These are phyloP conservation scores for Aspergillus nanangensis DNA, from an alignment of 495 filamentous ascomycete genomes.

Conservation along the genomic window DNA sequence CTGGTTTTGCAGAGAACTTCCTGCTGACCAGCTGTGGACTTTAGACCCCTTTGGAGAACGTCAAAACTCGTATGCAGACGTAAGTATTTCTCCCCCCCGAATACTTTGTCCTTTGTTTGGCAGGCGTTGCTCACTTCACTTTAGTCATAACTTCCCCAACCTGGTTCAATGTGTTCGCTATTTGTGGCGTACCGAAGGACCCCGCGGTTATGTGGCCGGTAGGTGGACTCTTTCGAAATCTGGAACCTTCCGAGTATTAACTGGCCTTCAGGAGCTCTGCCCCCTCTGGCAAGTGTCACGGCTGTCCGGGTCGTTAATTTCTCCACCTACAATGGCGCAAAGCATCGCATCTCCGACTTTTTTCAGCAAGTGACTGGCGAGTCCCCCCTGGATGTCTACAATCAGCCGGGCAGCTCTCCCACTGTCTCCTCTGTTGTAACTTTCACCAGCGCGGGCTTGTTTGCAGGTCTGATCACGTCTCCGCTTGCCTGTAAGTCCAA, in stretches of 20 bases:
- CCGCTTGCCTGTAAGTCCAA: conserved; percentile 73
- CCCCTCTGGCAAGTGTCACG: conserved; percentile 82
- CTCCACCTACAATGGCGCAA: conserved; percentile 82
- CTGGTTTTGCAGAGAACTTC: too few species aligned
- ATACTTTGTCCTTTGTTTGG: not conserved
- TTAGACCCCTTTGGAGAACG: conserved; percentile 45
- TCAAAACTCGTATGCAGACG: conserved; percentile 51
- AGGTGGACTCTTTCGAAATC: conserved; percentile 8
- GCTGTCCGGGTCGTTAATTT: conserved; percentile 90
- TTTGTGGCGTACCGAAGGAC: conserved; percentile 42
- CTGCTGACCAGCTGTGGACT: too few species aligned
- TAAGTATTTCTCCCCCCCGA: conserved; percentile 14
- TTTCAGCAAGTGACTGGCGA: conserved; percentile 53
- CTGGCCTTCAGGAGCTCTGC: conserved; percentile 58
- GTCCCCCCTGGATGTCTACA: conserved; percentile 68
- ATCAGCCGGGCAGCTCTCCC: conserved; percentile 63
- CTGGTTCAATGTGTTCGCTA: conserved; percentile 38
- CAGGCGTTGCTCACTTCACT: conserved; percentile 2
- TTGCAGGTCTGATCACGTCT: conserved; percentile 75
- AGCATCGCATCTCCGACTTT: conserved; percentile 61
- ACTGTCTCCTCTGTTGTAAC: conserved; percentile 64
- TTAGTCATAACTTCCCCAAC: conserved; percentile 41
- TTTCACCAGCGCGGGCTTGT: conserved; percentile 73
- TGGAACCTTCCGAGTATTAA: not conserved
- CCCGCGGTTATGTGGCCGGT: conserved; percentile 46